These are phyloP conservation scores for Pholiota adiposa DNA, from an alignment of 1,284 basidiomycete genomes.

Conservation along the genomic window DNA sequence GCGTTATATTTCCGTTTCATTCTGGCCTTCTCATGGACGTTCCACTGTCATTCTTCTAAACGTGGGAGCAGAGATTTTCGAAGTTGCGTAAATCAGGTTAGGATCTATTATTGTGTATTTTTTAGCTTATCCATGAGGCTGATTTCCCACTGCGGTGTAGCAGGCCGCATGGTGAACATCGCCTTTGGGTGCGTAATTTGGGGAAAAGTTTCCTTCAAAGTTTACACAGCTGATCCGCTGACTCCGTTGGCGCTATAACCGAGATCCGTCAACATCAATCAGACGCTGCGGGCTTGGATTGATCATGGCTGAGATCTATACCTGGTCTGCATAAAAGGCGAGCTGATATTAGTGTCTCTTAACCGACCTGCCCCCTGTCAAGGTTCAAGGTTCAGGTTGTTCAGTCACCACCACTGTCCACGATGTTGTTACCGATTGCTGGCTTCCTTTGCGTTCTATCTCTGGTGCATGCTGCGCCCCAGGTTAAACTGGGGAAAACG, in stretches of 20 bases:
- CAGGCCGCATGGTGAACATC: not conserved
- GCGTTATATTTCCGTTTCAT: not conserved
- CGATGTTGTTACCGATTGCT: slow-evolving; percentile 9
- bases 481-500: slow-evolving; percentile 36
- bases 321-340: not conserved
- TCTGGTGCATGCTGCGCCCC: slow-evolving; percentile 26
- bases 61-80: not conserved
- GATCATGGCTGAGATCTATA: not conserved
- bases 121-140: not conserved
- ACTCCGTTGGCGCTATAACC: not conserved
- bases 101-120: not conserved
- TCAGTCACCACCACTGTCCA: not conserved
- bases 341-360: not conserved
- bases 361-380: not conserved
- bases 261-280: not conserved
- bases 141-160: not conserved
- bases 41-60: too few species aligned
- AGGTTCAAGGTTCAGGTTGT: not conserved
- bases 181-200: not conserved
- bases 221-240: not conserved
- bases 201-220: not conserved
- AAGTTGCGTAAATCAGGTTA: not conserved
- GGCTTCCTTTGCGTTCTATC: not conserved
- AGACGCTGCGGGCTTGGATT: not conserved
- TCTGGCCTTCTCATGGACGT: too few species aligned